Evolutionary conservation across 805 yeast genomes (phyloP), one percentile per base, ranked within the genome.

Genomic region (Candida berthetii): DNA sequence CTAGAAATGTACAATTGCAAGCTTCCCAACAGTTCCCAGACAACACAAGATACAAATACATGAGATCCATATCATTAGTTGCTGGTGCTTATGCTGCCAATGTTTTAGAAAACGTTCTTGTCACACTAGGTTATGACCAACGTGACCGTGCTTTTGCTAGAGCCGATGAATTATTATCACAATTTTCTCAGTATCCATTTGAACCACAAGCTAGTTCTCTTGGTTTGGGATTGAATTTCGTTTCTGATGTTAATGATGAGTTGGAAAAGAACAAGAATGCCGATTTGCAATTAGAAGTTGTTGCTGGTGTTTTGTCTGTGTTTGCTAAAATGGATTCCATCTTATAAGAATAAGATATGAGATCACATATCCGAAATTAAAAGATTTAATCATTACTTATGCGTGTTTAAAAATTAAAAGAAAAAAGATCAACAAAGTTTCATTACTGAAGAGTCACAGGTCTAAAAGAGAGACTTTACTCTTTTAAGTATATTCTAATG

Each of bases 81-180:
- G 82, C 90, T 53, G 95, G 95, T 15, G 79, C 96, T 16, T 88
- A 87, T 58, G 97, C 98, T 24, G 99, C 97, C 35, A 93, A 89
- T 60, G 99, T 93, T 11, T 74, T 93, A 52, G 99, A 93, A 54
- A 93, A 91, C 58, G 91, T 88, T 3, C 70, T 90, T 44, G 69
- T 80, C 35, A 71, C 82, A 24, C 70, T 90, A 47, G 82, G 81
- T 50, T 89, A 87, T 60, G 96, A 88, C 52, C 85, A 80, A 49
- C 78, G 98, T 53, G 99, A 93, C 62, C 80, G 82, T 52, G 97
- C 97, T 1, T 85, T 90, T 61, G 79, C 85, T 4, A 76, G 96
- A 57, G 96, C 96, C n/a, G 98, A 93, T 57, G 98, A 91, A 59
- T 64, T 93, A 36, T 70, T 91, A 48, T 74, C 72, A 40, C 91